Conservation (phyloP, 2,329 filamentous ascomycete species). For the Hirsutella minnesotensis region DNA sequence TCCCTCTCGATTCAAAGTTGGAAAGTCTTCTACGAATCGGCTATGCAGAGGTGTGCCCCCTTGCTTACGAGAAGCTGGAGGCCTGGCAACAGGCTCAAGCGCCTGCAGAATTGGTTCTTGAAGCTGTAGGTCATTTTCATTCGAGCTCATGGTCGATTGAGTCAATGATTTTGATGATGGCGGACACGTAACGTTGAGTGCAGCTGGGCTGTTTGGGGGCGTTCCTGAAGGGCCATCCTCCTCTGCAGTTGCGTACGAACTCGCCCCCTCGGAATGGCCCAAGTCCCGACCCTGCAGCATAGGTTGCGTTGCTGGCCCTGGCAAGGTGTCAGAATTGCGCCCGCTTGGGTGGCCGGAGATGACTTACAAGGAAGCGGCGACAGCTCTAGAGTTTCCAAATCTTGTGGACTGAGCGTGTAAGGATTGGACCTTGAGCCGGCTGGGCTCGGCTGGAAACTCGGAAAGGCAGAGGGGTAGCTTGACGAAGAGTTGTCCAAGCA, state of each 20-base stretch:
- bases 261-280: slow-evolving; percentile 11
- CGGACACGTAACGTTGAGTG: not conserved
- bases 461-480: slow-evolving; percentile 19
- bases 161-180: not conserved
- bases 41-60: slow-evolving; percentile 18
- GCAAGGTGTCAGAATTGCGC: not conserved
- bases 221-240: slow-evolving; percentile 8
- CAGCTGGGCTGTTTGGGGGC: not conserved
- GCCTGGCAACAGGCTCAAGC: slow-evolving; percentile 28
- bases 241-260: slow-evolving; percentile 14
- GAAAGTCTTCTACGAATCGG: slow-evolving; percentile 29
- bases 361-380: slow-evolving; percentile 22
- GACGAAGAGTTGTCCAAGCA: slow-evolving; percentile 15
- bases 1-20: slow-evolving; percentile 2
- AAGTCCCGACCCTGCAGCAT: slow-evolving; percentile 7
- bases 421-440: slow-evolving; percentile 13
- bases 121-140: slow-evolving; percentile 24
- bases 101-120: slow-evolving; percentile 25
- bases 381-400: slow-evolving; percentile 21
- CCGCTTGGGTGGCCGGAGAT: not conserved
- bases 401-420: slow-evolving; percentile 17
- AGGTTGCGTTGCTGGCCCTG: slow-evolving; percentile 13
- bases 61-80: slow-evolving; percentile 18
- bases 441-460: slow-evolving; percentile 22
- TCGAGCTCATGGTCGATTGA: slow-evolving; percentile 15